Base-by-base conservation (phyloP, 768 basidiomycete genomes). In the Polyporus arcularius region DNA sequence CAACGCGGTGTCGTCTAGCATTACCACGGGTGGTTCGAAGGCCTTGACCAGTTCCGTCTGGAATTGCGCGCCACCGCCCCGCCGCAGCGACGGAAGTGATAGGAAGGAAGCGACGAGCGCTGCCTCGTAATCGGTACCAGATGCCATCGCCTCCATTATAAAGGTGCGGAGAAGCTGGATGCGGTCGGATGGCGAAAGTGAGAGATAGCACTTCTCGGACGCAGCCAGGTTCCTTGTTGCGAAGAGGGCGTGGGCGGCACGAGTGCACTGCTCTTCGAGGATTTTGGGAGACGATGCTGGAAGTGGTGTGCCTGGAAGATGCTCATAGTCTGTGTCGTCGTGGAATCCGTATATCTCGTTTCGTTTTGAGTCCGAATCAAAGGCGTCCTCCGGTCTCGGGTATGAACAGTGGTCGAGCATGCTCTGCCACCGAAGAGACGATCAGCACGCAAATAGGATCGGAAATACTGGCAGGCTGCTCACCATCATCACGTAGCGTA, bases 1-100 rank as follows among this genome's bases (percentile, higher is more conserved):
- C 57, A 81, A 70, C 12, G 75, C 69, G 6, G 77, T 69, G 65
- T 84, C 84, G 57, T 79, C 79, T 30, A 84, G 70, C 28, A 72
- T 65, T 45, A 72, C 72, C 55, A 79, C 64, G 18, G 74, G 65
- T 1, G 71, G 69, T 53, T 65, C 65, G 55, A 81, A 71, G 10
- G 73, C 77, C 42, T 68, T 67, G 64, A 72, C 67, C 67, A 82
- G 71, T 11, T 64, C 61, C 4, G 73, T 74, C 28, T 62, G 49
- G 1, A 74, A 63, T 7, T 75, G 64, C 35, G 7, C 35, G 6
- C 11, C 1, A 39, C 70, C 60, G 18, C 65, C 60, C 35, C 70
- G 71, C 7, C 71, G 72, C 11, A 74, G 58, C 16, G 73, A 69
- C 47, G 68, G 63, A 28, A 67, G 65, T 67, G 79, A 78, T 42